Percentiles rank a stretch among this genome's conserved stretches.
Evolutionary conservation across 192 early-diverging fungal genomes (phyloP).

Genomic region (Linnemannia elongata): DNA sequence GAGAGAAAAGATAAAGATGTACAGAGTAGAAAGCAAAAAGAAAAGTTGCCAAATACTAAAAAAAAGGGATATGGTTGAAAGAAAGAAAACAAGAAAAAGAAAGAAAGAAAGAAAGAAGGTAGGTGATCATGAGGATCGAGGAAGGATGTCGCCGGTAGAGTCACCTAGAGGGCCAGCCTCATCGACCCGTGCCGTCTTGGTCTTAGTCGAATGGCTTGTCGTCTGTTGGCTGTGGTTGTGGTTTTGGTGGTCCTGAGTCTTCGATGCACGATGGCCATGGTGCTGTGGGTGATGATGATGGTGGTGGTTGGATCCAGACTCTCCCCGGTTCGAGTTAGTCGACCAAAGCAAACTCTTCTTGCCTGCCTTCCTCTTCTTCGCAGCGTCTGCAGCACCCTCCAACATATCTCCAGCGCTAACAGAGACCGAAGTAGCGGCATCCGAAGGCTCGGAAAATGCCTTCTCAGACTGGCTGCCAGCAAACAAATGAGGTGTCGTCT

Average conservation of each 20-base stretch:
- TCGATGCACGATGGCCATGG: neutral
- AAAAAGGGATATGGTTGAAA: neutral
- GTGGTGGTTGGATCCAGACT: constrained; percentile 16
- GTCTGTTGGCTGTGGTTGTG: neutral
- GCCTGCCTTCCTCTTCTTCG: constrained; percentile 22
- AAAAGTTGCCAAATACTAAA: neutral
- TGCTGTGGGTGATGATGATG: neutral
- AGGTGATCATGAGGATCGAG: neutral
- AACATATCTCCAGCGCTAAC: neutral
- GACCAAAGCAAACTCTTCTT: constrained; percentile 43
- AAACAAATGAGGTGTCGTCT: constrained; percentile 32
- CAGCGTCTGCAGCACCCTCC: neutral
- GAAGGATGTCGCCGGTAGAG: neutral
- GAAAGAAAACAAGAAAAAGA: neutral
- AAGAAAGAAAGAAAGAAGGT: constrained; percentile 1
- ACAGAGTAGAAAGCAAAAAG: constrained; percentile 2
- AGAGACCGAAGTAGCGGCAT: neutral
- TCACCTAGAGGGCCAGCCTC: neutral
- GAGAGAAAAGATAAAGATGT: neutral
- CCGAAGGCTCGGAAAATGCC: neutral
- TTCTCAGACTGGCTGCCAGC: constrained; percentile 7
- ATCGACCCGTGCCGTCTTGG: neutral
- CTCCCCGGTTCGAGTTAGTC: constrained; percentile 52
- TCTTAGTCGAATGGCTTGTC: neutral
- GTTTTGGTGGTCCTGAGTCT: neutral